Evolutionary conservation across 2,329 filamentous ascomycete genomes (phyloP).

Genomic region (Alternaria brassicicola): DNA sequence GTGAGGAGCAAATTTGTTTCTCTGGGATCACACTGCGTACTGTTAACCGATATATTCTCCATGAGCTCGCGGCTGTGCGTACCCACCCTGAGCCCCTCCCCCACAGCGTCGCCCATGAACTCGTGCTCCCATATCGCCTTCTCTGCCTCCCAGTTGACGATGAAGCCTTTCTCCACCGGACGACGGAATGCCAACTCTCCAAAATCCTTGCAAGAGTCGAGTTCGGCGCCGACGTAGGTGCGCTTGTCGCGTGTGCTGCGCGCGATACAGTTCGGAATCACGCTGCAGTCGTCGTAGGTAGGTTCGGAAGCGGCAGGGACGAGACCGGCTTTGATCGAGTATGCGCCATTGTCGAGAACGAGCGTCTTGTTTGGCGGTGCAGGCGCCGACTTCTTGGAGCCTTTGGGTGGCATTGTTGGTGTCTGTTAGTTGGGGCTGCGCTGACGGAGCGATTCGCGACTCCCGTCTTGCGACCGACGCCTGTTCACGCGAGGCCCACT

Average conservation of each 20-base stretch:
- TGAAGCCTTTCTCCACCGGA: constrained; percentile 90
- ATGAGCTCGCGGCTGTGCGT: constrained; percentile 23
- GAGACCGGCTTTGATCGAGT: constrained; percentile 89
- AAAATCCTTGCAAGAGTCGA: constrained; percentile 82
- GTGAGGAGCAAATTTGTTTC: constrained; percentile 85
- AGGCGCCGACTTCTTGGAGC: constrained; percentile 34
- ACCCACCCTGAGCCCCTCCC: constrained; percentile 62
- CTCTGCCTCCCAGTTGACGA: constrained; percentile 96
- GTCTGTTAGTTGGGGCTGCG: not conserved
- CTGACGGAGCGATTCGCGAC: not conserved
- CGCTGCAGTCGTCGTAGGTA: constrained; percentile 58
- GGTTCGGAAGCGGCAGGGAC: constrained; percentile 44
- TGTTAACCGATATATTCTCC: constrained; percentile 15
- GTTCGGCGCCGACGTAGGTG: constrained; percentile 78
- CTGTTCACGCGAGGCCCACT: constrained; percentile 14
- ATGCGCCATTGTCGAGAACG: constrained; percentile 90
- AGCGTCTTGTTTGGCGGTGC: constrained; percentile 62
- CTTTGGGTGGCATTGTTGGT: constrained; percentile 42
- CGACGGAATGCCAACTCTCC: constrained; percentile 85
- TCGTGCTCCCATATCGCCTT: constrained; percentile 94
- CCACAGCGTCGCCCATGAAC: constrained; percentile 75
- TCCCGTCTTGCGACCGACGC: not conserved
- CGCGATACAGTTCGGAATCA: constrained; percentile 88
- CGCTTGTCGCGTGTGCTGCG: constrained; percentile 76
- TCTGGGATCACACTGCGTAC: constrained; percentile 68